Evolutionary conservation across 345 rosid genomes (phyloP).

Genomic region (Brassica napus): DNA sequence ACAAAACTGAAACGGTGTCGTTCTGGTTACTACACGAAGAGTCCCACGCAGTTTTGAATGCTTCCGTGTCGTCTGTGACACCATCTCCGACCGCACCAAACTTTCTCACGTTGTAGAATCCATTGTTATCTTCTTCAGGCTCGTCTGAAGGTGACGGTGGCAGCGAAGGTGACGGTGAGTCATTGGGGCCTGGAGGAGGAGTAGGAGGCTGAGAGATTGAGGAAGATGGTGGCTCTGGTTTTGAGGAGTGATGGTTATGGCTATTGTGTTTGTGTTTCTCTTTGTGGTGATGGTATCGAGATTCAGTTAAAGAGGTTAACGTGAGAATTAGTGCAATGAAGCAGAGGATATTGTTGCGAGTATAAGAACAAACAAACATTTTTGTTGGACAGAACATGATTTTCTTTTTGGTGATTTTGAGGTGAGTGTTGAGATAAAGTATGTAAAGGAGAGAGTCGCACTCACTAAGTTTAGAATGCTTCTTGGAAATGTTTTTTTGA

Average conservation of each 20-base stretch:
- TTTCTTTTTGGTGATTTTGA: conserved; percentile 23
- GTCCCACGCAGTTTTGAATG: conserved; percentile 93
- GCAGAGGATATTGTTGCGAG: conserved; percentile 27
- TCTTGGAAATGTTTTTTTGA: too few relatives aligned
- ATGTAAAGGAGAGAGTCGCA: conserved; percentile 33
- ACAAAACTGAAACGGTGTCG: conserved; percentile 38
- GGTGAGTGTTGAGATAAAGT: conserved; percentile 26
- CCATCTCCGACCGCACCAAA: conserved; percentile 88
- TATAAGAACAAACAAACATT: conserved; percentile 39
- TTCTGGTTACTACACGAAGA: conserved; percentile 49
- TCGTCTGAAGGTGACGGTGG: conserved; percentile 41
- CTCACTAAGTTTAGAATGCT: conserved; percentile 31
- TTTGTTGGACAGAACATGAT: conserved; percentile 9
- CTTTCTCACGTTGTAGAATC: conserved; percentile 54
- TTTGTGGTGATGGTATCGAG: conserved; percentile 50
- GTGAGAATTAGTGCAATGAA: conserved; percentile 36
- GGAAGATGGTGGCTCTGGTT: conserved; percentile 34
- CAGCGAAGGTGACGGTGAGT: conserved; percentile 34
- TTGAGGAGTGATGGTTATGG: conserved; percentile 39
- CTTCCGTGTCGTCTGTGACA: conserved; percentile 66
- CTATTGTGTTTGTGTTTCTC: conserved; percentile 46
- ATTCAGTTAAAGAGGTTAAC: conserved; percentile 43
- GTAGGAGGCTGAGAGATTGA: conserved; percentile 39
- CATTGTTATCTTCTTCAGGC: conserved; percentile 38
- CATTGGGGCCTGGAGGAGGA: conserved; percentile 46